Conservation (phyloP, 257 asterid genomes). For the Rubia yunnanensis region DNA sequence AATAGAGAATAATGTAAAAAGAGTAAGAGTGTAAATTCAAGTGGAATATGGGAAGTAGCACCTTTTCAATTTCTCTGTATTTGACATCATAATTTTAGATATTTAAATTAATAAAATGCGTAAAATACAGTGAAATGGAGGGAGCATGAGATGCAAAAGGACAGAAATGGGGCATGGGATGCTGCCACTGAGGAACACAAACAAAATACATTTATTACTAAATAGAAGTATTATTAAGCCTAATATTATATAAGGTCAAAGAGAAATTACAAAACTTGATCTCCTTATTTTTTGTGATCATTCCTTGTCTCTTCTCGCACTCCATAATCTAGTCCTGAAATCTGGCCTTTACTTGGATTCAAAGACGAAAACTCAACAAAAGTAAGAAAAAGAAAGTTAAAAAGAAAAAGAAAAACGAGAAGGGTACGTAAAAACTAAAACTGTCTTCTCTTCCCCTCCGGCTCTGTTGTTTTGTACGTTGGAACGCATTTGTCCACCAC, state of each 20-base stretch:
- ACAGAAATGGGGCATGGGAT: slow-evolving; percentile 9
- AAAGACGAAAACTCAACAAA: not conserved
- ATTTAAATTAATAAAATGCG: no score
- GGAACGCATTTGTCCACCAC: not conserved
- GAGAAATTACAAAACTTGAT: slow-evolving; percentile 9
- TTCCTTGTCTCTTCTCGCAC: not conserved
- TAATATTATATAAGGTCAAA: slow-evolving; percentile 6
- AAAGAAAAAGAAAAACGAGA: not conserved
- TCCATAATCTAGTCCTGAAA: not conserved
- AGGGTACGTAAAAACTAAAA: not conserved
- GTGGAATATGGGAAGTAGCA: no score
- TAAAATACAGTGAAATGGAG: no score
- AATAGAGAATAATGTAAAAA: no score
- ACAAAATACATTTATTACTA: not conserved
- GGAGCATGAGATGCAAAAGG: not conserved
- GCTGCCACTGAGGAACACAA: not conserved
- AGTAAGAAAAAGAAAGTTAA: not conserved
- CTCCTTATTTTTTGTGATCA: not conserved
- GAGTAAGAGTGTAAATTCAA: no score
- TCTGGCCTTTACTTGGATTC: not conserved
- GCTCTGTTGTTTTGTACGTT: not conserved
- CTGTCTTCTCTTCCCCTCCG: not conserved
- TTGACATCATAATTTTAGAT: no score
- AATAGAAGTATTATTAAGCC: not conserved
- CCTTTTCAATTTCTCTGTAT: no score